These are phyloP conservation scores for Solanum clarkiae DNA, from an alignment of 257 asterid species.

Conservation along the genomic window DNA sequence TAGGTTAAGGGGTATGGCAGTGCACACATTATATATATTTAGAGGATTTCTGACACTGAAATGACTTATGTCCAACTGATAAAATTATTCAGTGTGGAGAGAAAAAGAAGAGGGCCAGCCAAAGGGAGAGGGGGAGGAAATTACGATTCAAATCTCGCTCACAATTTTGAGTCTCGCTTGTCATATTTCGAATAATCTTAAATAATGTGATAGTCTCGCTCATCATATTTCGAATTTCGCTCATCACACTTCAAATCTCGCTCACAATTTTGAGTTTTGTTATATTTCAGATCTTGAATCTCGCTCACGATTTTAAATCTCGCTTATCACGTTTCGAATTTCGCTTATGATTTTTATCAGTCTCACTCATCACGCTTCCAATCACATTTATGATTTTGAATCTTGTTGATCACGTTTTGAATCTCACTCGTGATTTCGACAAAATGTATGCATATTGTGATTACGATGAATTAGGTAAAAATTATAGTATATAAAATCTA, in stretches of 20 bases:
- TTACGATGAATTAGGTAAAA: neutral
- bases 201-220: too few species aligned
- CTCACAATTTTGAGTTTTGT: too few species aligned
- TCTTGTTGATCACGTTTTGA: too few species aligned
- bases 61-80: constrained; percentile 33
- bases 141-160: neutral
- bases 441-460: neutral
- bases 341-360: too few species aligned
- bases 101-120: neutral
- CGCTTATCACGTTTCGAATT: too few species aligned
- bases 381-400: too few species aligned
- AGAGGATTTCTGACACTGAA: constrained; percentile 28
- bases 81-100: neutral
- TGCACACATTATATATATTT: neutral
- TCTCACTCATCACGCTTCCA: too few species aligned
- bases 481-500: neutral
- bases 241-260: neutral
- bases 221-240: too few species aligned
- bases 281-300: too few species aligned
- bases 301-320: too few species aligned
- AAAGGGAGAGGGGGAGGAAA: neutral
- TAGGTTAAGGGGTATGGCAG: constrained; percentile 25
- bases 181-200: too few species aligned
- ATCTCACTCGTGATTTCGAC: too few species aligned
- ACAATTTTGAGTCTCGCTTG: neutral